Percentiles rank a stretch among this genome's conserved stretches.
Evolutionary conservation across 2,329 filamentous ascomycete species (phyloP).

Genomic region (Daldinia sp.): DNA sequence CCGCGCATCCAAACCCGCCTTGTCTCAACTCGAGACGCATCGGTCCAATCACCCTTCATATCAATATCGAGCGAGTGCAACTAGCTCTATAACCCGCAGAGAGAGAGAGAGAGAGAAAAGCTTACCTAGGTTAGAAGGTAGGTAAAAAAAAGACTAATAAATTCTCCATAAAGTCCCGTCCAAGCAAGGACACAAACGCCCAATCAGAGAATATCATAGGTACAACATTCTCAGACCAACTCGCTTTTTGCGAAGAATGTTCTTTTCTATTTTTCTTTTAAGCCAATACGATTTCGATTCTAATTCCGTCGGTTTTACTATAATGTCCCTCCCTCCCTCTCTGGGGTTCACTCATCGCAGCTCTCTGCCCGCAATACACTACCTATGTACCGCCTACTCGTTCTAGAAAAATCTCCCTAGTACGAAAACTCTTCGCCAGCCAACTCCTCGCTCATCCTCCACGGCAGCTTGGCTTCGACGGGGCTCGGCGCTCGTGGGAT

Average conservation of each 20-base stretch:
- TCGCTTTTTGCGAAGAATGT: background rate
- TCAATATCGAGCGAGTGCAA: background rate
- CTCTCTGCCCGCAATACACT: background rate
- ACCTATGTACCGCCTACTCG: no score
- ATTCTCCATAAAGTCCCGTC: background rate
- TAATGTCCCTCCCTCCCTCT: background rate
- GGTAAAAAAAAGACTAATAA: background rate
- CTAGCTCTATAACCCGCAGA: background rate
- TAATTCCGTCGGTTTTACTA: background rate
- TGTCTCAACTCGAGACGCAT: constrained; percentile 13
- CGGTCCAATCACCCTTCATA: constrained; percentile 2
- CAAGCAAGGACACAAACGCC: background rate
- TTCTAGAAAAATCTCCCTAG: no score
- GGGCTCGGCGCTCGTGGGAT: constrained; percentile 41
- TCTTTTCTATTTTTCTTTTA: background rate
- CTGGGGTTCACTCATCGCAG: background rate
- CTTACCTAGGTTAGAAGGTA: no score
- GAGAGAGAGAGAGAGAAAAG: no score
- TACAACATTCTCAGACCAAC: background rate
- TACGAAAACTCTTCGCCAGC: constrained; percentile 46
- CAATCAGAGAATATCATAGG: background rate
- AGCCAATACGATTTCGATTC: background rate
- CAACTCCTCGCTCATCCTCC: constrained; percentile 48
- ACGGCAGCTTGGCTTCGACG: constrained; percentile 46
- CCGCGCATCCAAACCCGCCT: background rate